Conservation (phyloP, 2,329 filamentous ascomycete genomes). For the Reticulascus tulasneorum region DNA sequence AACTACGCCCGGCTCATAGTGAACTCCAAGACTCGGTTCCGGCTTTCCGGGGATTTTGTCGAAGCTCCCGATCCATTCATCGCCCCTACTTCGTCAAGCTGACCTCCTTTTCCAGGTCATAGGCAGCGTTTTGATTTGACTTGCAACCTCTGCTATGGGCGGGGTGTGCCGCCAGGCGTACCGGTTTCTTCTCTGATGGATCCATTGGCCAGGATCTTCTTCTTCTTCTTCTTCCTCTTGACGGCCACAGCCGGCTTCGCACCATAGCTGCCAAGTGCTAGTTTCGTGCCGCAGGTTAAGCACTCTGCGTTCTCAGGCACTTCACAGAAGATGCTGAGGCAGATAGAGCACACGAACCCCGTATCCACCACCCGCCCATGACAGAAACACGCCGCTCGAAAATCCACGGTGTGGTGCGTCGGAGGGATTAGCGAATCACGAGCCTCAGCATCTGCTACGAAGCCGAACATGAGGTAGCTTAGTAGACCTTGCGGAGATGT, state of each 20-base stretch:
- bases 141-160: no score
- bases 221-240: slow-evolving; percentile 72
- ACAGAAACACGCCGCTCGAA: slow-evolving; percentile 97
- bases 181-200: slow-evolving; percentile 51
- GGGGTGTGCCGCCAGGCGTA: slow-evolving; percentile 58
- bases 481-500: slow-evolving; percentile 67
- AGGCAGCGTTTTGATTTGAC: no score
- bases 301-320: slow-evolving; percentile 62
- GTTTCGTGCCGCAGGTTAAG: slow-evolving; percentile 75
- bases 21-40: no score
- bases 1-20: no score
- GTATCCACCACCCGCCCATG: slow-evolving; percentile 87
- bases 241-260: slow-evolving; percentile 72
- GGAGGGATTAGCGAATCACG: slow-evolving; percentile 68
- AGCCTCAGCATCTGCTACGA: slow-evolving; percentile 62
- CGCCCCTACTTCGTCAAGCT: no score
- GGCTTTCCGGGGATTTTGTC: no score
- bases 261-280: slow-evolving; percentile 74
- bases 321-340: slow-evolving; percentile 87
- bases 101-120: no score
- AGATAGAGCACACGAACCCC: slow-evolving; percentile 94
- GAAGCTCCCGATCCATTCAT: no score
- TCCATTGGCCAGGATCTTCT: slow-evolving; percentile 43
- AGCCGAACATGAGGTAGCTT: slow-evolving; percentile 92
- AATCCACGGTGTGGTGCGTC: slow-evolving; percentile 84